These are phyloP conservation scores for Penicillium diatomitis DNA, from an alignment of 495 filamentous ascomycete genomes.

Conservation along the genomic window DNA sequence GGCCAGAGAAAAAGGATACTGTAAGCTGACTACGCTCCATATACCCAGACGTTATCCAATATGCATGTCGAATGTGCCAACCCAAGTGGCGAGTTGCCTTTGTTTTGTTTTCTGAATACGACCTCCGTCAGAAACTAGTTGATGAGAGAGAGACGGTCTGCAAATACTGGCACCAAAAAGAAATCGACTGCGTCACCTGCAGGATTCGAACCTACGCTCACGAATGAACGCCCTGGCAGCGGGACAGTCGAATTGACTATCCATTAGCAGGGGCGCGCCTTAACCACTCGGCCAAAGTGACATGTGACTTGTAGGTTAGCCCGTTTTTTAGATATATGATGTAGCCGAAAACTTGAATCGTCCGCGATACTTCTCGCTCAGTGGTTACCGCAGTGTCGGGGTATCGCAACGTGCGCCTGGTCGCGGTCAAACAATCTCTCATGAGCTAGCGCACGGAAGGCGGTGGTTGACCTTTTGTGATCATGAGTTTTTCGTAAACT, in stretches of 20 bases:
- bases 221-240: conserved; percentile 1
- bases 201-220: conserved; percentile 5
- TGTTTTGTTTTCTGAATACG: too few species aligned
- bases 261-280: background rate
- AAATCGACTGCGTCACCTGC: background rate
- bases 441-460: too few species aligned
- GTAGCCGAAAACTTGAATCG: background rate
- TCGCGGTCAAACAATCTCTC: background rate
- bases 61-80: too few species aligned
- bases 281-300: conserved; percentile 1
- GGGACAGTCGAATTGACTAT: background rate
- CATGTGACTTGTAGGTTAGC: background rate
- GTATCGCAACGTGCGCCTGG: background rate
- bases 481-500: too few species aligned
- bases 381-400: background rate
- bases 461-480: too few species aligned
- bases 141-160: too few species aligned
- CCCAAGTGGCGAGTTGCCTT: too few species aligned
- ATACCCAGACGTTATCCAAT: too few species aligned
- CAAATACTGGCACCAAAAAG: background rate
- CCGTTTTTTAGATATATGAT: background rate
- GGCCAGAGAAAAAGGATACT: too few species aligned
- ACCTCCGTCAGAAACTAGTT: too few species aligned
- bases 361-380: background rate
- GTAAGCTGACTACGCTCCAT: too few species aligned